Evolutionary conservation across 2,329 filamentous ascomycete species (phyloP).

Genomic region (Colletotrichum shisoi): DNA sequence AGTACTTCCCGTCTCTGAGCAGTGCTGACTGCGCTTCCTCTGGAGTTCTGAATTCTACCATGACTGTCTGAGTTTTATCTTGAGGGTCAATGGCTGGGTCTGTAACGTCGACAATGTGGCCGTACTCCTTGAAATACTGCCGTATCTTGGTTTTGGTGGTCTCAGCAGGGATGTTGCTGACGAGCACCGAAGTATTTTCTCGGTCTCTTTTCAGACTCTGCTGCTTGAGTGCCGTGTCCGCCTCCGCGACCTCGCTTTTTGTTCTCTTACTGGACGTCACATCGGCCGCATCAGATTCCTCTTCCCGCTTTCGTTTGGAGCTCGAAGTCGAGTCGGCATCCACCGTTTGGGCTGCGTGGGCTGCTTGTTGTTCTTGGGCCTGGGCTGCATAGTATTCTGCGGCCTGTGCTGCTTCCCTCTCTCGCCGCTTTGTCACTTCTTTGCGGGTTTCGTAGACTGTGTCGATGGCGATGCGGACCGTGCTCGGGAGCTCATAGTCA

Average conservation of each 20-base stretch:
- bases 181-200: conserved; percentile 85
- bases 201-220: conserved; percentile 75
- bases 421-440: conserved; percentile 68
- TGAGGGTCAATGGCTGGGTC: conserved; percentile 62
- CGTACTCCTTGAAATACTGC: conserved; percentile 92
- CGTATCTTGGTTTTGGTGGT: conserved; percentile 76
- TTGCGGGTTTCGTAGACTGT: conserved; percentile 74
- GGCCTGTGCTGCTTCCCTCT: conserved; percentile 69
- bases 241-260: conserved; percentile 55
- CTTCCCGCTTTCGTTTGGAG: conserved; percentile 78
- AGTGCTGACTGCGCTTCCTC: conserved; percentile 85
- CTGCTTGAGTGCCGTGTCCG: conserved; percentile 48
- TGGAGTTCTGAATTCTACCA: conserved; percentile 83
- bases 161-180: conserved; percentile 76
- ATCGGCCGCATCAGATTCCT: conserved; percentile 58
- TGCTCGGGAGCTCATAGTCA: conserved; percentile 82
- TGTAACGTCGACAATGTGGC: conserved; percentile 79
- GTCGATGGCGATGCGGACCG: conserved; percentile 76
- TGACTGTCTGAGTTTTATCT: conserved; percentile 65
- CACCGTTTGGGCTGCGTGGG: conserved; percentile 42
- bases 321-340: conserved; percentile 51
- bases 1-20: conserved; percentile 80
- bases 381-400: conserved; percentile 60
- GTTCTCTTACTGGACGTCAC: conserved; percentile 72
- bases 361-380: conserved; percentile 47